Evolutionary conservation across 2,329 filamentous ascomycete species (phyloP).

Genomic region (Xylariaceae sp.): DNA sequence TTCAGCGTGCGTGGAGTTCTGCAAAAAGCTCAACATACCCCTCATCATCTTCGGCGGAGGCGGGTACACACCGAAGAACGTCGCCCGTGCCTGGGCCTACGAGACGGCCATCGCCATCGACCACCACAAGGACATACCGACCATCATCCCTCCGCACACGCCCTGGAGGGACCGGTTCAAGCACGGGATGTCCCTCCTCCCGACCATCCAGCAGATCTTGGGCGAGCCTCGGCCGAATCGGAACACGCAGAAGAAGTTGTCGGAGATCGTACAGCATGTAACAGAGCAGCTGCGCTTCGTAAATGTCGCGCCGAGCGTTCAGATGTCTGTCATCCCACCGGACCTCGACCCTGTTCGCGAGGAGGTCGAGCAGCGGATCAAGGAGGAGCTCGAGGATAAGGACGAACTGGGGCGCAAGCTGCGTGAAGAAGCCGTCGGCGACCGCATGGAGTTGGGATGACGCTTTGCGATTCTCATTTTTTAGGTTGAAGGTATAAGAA

Average conservation of each 20-base stretch:
- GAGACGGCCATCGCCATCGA: constrained; percentile 89
- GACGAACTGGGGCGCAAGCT: constrained; percentile 48
- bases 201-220: constrained; percentile 68
- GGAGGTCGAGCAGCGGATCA: constrained; percentile 62
- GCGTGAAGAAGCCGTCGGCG: constrained; percentile 53
- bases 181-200: constrained; percentile 74
- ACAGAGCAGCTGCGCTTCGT: constrained; percentile 84
- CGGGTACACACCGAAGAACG: constrained; percentile 93
- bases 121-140: constrained; percentile 62
- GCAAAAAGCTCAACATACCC: constrained; percentile 74
- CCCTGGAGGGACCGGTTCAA: constrained; percentile 87
- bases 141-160: constrained; percentile 70
- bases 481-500: too few species aligned
- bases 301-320: constrained; percentile 77
- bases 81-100: constrained; percentile 93
- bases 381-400: constrained; percentile 57
- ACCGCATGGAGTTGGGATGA: constrained; percentile 45
- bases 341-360: constrained; percentile 65
- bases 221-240: constrained; percentile 68
- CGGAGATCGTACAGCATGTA: constrained; percentile 70
- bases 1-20: constrained; percentile 82
- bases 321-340: constrained; percentile 73
- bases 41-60: constrained; percentile 90
- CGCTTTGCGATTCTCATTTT: too few species aligned
- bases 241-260: constrained; percentile 70